These are phyloP conservation scores for Saussurea involucrata DNA, from an alignment of 129 eudicot genomes.

Conservation along the genomic window DNA sequence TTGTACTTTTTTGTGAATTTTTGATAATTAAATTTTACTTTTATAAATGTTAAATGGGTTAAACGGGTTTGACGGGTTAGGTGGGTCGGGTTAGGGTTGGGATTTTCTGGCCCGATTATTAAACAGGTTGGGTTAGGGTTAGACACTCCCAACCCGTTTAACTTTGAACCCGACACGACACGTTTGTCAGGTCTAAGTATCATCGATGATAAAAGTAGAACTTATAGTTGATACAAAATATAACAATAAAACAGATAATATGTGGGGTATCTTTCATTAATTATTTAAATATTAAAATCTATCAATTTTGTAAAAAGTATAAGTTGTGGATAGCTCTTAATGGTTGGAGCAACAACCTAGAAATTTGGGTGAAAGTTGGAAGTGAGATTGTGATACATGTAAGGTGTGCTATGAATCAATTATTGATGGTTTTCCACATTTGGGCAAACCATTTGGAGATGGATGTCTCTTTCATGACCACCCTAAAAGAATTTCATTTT, in stretches of 20 bases:
- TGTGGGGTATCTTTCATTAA: neutral
- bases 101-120: no score
- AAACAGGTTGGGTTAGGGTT: no score
- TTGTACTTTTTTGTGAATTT: no score
- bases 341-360: constrained; percentile 9
- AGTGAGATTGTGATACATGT: constrained; percentile 23
- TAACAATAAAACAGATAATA: neutral
- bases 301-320: neutral
- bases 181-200: no score
- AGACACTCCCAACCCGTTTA: no score
- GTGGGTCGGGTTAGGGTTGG: no score
- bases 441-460: constrained; percentile 16
- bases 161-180: no score
- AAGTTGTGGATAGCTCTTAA: constrained; percentile 10
- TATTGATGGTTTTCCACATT: constrained; percentile 20
- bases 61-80: no score
- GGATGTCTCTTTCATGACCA: constrained; percentile 17
- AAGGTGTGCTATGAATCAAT: constrained; percentile 20
- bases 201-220: neutral
- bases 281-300: neutral
- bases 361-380: neutral
- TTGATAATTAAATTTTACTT: no score
- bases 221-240: neutral
- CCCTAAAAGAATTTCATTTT: neutral
- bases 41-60: no score